phyloP scores from a whole-genome alignment of 345 rosid species.

The Clausena lansium region DNA sequence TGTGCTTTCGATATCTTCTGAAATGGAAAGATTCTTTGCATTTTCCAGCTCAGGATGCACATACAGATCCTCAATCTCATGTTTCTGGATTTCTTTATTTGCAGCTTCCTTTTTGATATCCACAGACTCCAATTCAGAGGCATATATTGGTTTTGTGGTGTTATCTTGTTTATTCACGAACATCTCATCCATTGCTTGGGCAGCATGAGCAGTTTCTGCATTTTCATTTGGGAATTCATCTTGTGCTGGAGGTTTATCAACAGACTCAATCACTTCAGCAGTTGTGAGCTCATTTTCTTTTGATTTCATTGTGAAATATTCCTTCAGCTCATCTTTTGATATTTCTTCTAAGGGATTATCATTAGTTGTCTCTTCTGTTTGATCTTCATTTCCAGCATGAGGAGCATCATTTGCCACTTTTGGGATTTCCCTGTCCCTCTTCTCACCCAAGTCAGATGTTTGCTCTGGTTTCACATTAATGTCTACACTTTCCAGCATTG shows the following conservation, averaged over 20 bases:
- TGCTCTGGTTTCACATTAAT: constrained; percentile 12
- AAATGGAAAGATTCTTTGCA: constrained; percentile 1
- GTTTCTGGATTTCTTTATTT: constrained; percentile 9
- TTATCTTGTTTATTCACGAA: not conserved
- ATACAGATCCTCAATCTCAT: constrained; percentile 7
- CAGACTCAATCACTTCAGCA: constrained; percentile 18
- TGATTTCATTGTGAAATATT: constrained; percentile 13
- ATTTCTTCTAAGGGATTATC: constrained; percentile 3
- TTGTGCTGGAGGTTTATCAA: constrained; percentile 10
- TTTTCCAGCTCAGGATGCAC: not conserved
- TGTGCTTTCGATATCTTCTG: constrained; percentile 10
- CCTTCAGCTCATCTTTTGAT: constrained; percentile 13
- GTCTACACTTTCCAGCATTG: not conserved
- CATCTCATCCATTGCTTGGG: constrained; percentile 3
- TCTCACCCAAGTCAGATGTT: constrained; percentile 6
- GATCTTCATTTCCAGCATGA: constrained; percentile 6
- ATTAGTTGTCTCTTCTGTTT: not conserved
- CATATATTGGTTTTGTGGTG: constrained; percentile 8
- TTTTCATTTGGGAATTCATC: constrained; percentile 5
- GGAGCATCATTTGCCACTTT: constrained; percentile 5
- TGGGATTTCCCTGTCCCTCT: constrained; percentile 2
- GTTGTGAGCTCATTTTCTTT: constrained; percentile 13
- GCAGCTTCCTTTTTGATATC: constrained; percentile 15
- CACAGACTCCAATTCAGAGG: constrained; percentile 12
- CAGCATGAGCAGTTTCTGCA: constrained; percentile 11